phyloP scores from a whole-genome alignment of 2,329 filamentous ascomycete genomes.

The Metarhizium guizhouense region DNA sequence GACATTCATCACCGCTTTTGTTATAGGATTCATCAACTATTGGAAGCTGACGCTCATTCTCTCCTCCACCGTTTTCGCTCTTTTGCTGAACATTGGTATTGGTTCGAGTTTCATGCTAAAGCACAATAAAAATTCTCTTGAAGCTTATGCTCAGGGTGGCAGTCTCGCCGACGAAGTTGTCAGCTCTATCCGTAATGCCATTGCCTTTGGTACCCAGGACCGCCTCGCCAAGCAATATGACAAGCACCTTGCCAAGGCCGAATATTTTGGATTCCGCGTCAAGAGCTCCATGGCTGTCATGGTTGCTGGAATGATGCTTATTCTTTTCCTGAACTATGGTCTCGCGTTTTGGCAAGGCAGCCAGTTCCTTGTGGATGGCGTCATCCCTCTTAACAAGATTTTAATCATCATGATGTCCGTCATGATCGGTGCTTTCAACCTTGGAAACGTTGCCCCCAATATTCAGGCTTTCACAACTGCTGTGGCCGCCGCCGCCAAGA shows the following conservation, averaged over 20 bases:
- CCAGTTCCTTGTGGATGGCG: conserved; percentile 58
- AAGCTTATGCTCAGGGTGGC: conserved; percentile 75
- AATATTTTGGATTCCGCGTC: conserved; percentile 66
- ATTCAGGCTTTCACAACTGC: conserved; percentile 77
- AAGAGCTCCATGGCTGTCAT: conserved; percentile 68
- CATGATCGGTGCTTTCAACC: conserved; percentile 85
- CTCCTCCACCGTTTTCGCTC: conserved; percentile 68
- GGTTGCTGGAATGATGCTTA: conserved; percentile 73
- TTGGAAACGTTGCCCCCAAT: conserved; percentile 83
- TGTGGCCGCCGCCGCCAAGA: conserved; percentile 79
- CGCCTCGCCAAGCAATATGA: conserved; percentile 86
- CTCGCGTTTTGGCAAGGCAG: conserved; percentile 85
- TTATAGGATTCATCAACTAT: conserved; percentile 84
- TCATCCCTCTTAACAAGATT: conserved; percentile 59
- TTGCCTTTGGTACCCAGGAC: conserved; percentile 88
- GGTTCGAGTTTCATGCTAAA: conserved; percentile 69
- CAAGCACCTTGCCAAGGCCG: conserved; percentile 59
- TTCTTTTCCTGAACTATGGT: conserved; percentile 81
- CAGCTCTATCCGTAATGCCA: conserved; percentile 84
- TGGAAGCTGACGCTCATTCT: conserved; percentile 92
- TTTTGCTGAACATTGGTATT: conserved; percentile 67
- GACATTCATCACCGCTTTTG: conserved; percentile 79
- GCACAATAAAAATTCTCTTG: conserved; percentile 68
- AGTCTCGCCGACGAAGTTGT: conserved; percentile 91
- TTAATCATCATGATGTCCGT: conserved; percentile 83